Conservation (phyloP, 495 filamentous ascomycete genomes). For the Tirmania nivea region DNA sequence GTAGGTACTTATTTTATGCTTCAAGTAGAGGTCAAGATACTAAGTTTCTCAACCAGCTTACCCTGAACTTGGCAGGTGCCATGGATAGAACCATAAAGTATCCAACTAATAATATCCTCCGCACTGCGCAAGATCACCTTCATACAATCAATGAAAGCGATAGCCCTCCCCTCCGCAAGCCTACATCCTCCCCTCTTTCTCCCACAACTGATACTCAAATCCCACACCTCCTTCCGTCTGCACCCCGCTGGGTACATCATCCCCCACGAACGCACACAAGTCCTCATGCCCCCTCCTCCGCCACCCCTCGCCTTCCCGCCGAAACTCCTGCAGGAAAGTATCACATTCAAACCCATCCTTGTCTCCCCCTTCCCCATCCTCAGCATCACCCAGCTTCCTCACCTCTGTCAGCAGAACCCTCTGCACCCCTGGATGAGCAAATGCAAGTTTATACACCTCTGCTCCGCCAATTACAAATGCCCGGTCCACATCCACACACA, state of each 20-base stretch:
- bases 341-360: constrained; percentile 33
- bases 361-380: constrained; percentile 32
- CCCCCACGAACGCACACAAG: constrained; percentile 35
- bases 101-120: too few relatives aligned
- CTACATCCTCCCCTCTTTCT: constrained; percentile 19
- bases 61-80: too few relatives aligned
- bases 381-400: constrained; percentile 14
- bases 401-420: constrained; percentile 44
- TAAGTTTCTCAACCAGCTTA: too few relatives aligned
- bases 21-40: too few relatives aligned
- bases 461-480: constrained; percentile 79
- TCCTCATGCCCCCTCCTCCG: constrained; percentile 26
- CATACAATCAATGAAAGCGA: too few relatives aligned
- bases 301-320: constrained; percentile 27
- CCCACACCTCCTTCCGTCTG: constrained; percentile 34
- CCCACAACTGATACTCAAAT: constrained; percentile 48
- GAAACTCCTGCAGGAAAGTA: constrained; percentile 56
- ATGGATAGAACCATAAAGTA: too few relatives aligned
- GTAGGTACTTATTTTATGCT: too few relatives aligned
- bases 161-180: not conserved
- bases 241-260: constrained; percentile 29
- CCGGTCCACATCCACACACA: constrained; percentile 26
- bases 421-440: constrained; percentile 28
- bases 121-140: too few relatives aligned
- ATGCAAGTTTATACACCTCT: constrained; percentile 54